Base-by-base conservation (phyloP, 139 green algal species). In the Coelastrella sp. region DNA sequence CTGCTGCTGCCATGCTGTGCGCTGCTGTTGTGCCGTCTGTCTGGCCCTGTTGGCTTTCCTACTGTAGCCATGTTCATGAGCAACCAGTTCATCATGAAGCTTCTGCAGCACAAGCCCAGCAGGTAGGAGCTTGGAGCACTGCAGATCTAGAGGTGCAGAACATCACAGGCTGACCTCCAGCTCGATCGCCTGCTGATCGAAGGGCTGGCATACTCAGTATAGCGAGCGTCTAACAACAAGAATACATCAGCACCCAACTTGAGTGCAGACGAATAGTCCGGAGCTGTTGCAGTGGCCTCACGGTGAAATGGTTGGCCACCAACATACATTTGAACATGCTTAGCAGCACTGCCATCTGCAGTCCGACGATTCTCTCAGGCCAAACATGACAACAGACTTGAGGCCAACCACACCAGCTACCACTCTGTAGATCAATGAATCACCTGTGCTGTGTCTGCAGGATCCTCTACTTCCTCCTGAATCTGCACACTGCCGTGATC, bases 391-490 rank as follows among this genome's bases (percentile, higher is more conserved):
- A 71, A 47, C 32, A 47, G 32, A 47, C 32, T 22, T 22, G 73
- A 22, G n/a, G 7, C 73, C 13, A 10, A 22, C 73, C 73, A 22
- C 73, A 10, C 13, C 73, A 22, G 11, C 13, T 10, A 78, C 7
- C 73, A 78, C 73, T 10, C 73, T 32, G 7, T 54, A 78, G 20
- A 22, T 10, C 2, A 20, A 78, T 78, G 16, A 61, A 47, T 14
- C 47, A 83, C 77, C 77, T 83, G 47, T 19, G 20, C 13, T 32
- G 17, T 22, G 11, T 83, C 77, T 64, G 19, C 77, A 22, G 77
- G 83, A 4, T 88, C 83, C 7, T 88, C 83, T n/a, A 58, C 54
- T 19, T 80, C 83, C 68, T 88, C 83, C 56, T 88, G 65, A 68
- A 88, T 88, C n/a, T 47, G n/a, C 14, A 68, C 73, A 57, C 64